Evolutionary conservation across 257 asterid genomes (phyloP).

Genomic region (Solanum microdontum): DNA sequence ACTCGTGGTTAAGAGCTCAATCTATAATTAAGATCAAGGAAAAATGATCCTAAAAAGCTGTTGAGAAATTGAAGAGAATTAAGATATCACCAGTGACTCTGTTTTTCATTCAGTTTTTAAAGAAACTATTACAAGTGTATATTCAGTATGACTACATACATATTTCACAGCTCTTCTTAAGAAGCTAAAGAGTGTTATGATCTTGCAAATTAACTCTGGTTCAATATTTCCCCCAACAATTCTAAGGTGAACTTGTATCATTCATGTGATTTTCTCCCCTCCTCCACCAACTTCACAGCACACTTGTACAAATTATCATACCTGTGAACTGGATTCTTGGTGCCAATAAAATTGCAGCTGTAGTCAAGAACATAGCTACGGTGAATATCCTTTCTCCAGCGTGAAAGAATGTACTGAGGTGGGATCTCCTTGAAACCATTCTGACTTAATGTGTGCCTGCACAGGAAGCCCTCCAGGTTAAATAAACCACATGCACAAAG

Average conservation of each 20-base stretch:
- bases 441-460: constrained; percentile 50
- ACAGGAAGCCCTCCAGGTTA: constrained; percentile 46
- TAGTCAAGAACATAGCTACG: constrained; percentile 21
- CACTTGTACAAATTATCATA: constrained; percentile 34
- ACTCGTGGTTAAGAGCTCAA: too few species aligned
- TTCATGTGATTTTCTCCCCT: constrained; percentile 44
- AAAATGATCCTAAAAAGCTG: too few species aligned
- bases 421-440: constrained; percentile 44
- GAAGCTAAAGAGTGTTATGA: too few species aligned
- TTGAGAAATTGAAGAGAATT: too few species aligned
- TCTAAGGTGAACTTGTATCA: not conserved
- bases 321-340: constrained; percentile 40
- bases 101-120: too few species aligned
- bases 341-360: constrained; percentile 26
- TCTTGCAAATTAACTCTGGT: too few species aligned
- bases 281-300: constrained; percentile 31
- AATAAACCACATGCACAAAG: constrained; percentile 38
- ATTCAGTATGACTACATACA: too few species aligned
- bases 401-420: constrained; percentile 35
- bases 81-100: too few species aligned
- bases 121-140: too few species aligned
- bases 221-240: too few species aligned
- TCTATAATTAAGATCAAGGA: too few species aligned
- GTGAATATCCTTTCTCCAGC: constrained; percentile 48
- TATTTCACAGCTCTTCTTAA: too few species aligned